Evolutionary conservation across 306 rosid genomes (phyloP).

Genomic region (Bauhinia variegata): DNA sequence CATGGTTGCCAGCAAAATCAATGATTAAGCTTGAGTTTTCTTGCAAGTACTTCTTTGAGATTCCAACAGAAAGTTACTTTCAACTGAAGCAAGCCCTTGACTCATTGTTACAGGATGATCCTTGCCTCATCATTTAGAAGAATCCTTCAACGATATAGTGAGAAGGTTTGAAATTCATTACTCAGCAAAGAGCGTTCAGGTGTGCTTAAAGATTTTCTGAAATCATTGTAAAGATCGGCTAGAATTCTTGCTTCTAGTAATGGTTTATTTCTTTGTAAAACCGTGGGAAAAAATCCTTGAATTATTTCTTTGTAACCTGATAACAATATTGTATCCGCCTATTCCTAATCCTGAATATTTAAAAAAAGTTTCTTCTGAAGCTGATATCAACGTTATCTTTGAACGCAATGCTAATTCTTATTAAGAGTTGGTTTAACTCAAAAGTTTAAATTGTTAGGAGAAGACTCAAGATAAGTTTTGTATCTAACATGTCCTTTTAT

Average conservation of each 20-base stretch:
- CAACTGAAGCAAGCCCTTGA: background rate
- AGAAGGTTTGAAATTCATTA: background rate
- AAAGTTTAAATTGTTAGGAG: too few species aligned
- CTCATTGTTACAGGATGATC: background rate
- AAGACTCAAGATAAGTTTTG: too few species aligned
- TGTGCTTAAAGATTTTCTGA: background rate
- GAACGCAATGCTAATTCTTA: background rate
- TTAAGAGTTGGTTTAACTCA: too few species aligned
- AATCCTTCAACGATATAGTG: background rate
- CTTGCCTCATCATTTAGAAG: constrained; percentile 10
- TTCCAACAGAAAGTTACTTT: background rate
- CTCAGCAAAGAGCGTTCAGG: background rate
- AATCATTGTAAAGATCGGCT: background rate
- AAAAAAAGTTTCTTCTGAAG: too few species aligned
- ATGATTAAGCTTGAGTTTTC: background rate
- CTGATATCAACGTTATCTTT: background rate
- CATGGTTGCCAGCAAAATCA: constrained; percentile 1
- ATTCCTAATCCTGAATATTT: too few species aligned
- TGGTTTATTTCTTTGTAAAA: background rate
- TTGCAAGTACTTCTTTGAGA: too few species aligned
- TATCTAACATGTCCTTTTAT: too few species aligned
- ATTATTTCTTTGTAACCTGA: too few species aligned
- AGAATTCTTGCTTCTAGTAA: constrained; percentile 18
- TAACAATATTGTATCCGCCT: too few species aligned
- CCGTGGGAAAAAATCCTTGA: too few species aligned